A percentile compares a stretch with the other conserved stretches of the same genome.
These are phyloP conservation scores for Debaryomyces prosopidis DNA, from an alignment of 805 yeast genomes.

Conservation along the genomic window DNA sequence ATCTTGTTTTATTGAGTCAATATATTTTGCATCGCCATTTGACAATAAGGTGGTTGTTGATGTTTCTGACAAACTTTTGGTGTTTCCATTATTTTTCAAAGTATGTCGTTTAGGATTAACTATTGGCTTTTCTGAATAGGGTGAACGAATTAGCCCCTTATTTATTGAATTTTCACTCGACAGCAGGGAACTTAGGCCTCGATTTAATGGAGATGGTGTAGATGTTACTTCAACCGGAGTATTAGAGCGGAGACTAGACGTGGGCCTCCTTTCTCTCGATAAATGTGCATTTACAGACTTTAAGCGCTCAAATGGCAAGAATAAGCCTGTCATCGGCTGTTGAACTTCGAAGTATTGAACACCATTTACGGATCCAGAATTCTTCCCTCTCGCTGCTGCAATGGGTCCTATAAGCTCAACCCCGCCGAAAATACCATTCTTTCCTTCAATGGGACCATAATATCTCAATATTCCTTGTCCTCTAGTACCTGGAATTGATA, in stretches of 20 bases:
- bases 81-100: neutral
- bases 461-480: constrained; percentile 64
- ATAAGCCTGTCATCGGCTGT: constrained; percentile 70
- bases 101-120: neutral
- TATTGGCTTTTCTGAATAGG: neutral
- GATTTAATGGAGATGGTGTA: constrained; percentile 6
- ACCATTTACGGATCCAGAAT: constrained; percentile 81
- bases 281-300: constrained; percentile 34
- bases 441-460: constrained; percentile 72
- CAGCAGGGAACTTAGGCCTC: constrained; percentile 1
- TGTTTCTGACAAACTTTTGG: neutral
- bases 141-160: neutral
- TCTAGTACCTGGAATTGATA: constrained; percentile 67
- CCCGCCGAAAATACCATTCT: constrained; percentile 80
- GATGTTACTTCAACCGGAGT: neutral
- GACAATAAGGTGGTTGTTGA: neutral
- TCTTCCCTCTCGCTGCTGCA: constrained; percentile 68
- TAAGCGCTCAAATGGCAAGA: constrained; percentile 57
- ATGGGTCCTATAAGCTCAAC: constrained; percentile 72
- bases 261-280: neutral
- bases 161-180: neutral
- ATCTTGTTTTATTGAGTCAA: neutral
- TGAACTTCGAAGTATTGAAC: constrained; percentile 64
- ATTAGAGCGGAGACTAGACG: neutral
- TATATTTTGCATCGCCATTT: neutral